Base-by-base conservation (phyloP, 2,329 filamentous ascomycete species). In the Trichoderma harzianum region DNA sequence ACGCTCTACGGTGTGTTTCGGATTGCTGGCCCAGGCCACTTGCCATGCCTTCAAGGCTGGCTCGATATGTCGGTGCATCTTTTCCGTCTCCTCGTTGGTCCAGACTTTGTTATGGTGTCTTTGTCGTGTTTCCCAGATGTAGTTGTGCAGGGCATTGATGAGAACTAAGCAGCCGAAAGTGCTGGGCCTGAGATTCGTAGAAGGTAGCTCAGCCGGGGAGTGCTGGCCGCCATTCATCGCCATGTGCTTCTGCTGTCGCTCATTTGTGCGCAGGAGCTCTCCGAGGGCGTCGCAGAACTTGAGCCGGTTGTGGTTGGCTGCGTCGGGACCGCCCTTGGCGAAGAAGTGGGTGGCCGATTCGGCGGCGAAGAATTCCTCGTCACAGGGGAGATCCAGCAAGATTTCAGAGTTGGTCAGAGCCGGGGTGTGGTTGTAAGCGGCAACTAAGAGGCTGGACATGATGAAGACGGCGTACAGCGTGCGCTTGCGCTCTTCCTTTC, bases 41-140 rank as follows among this genome's bases (percentile, higher is more conserved):
- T 97, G 94, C 96, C 96, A 99, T 8, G 95, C 95, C 79, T 94
- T 92, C 73, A 99, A 84, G 3, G 95, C 95, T 12, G 95, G 95
- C 80, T 98, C 95, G 72, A 98, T 97, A 78, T 97, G 94, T 2
- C 92, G 89, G 79, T 98, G 95, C 94, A 98, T 97, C 74, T 94
- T 94, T 76, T 98, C 95, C 0, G 94, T 97, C 81, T 98, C 95
- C 75, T 95, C 92, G 39, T 91, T 90, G 2, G 94, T 97, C 95
- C 95, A 98, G 63, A 94, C 86, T 74, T 94, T 91, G 76, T 93
- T 94, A 76, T 95, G 91, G 76, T 98, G 95, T 67, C 94, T 87
- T 81, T 97, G 95, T 28, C 95, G 88, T 0, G 95, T 98, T 82
- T 98, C 95, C 96, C 96, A 98, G 58, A 98, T 98, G 81, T 97